Conservation (phyloP, 2,329 filamentous ascomycete species). For the Xylaria sp. region DNA sequence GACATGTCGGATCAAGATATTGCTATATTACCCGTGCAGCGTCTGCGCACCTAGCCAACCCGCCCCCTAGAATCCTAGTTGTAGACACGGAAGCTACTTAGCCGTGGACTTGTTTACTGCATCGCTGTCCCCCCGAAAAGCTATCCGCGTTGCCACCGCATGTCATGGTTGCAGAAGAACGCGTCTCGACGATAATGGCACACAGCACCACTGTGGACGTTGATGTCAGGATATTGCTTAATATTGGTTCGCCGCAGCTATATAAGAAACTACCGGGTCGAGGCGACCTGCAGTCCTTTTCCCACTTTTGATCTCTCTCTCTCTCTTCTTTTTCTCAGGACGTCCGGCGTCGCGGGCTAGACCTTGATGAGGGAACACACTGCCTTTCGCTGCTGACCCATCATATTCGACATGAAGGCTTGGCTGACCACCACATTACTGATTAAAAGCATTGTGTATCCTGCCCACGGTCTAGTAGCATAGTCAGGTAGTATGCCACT, state of each 20-base stretch:
- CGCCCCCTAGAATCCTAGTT: neutral
- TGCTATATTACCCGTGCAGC: neutral
- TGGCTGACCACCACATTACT: constrained; percentile 15
- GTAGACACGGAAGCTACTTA: neutral
- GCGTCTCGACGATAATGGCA: neutral
- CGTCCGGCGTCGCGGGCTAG: neutral
- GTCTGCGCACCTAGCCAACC: constrained; percentile 3
- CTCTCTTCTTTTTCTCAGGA: constrained; percentile 1
- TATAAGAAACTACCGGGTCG: neutral
- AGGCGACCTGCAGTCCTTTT: constrained; percentile 19
- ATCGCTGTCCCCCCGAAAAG: neutral
- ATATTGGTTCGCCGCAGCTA: constrained; percentile 4
- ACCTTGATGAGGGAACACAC: neutral
- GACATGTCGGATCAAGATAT: constrained; percentile 4
- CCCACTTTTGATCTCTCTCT: constrained; percentile 11
- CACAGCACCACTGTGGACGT: neutral
- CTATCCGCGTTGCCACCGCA: constrained; percentile 15
- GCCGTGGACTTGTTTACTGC: neutral
- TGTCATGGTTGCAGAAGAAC: constrained; percentile 1
- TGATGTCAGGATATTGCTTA: constrained; percentile 5
- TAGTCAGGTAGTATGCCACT: neutral
- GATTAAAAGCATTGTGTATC: neutral
- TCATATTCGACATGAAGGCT: neutral
- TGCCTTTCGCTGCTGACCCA: constrained; percentile 2
- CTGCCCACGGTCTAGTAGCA: neutral